These are phyloP conservation scores for Podospora appendiculata DNA, from an alignment of 495 filamentous ascomycete genomes.

Conservation along the genomic window DNA sequence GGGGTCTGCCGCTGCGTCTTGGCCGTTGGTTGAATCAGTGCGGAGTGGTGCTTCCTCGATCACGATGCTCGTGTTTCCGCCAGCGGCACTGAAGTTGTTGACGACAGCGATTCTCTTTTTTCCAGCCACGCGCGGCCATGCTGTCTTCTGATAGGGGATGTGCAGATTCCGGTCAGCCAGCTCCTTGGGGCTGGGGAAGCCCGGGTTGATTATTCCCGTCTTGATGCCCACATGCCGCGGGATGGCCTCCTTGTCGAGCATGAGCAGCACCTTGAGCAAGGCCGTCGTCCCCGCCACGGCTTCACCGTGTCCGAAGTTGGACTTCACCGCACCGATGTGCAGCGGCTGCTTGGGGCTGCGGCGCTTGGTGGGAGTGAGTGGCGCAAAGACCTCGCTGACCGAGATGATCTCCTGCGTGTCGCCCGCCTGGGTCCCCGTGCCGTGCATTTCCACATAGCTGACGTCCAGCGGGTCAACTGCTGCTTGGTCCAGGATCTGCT, in stretches of 20 bases:
- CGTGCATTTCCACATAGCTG: constrained; percentile 68
- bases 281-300: constrained; percentile 65
- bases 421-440: constrained; percentile 66
- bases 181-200: constrained; percentile 6
- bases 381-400: constrained; percentile 52
- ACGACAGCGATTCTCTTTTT: constrained; percentile 32
- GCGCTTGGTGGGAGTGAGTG: constrained; percentile 16
- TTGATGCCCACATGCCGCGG: constrained; percentile 73
- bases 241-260: constrained; percentile 65
- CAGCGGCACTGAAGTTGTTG: no score
- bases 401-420: constrained; percentile 59
- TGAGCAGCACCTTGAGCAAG: constrained; percentile 66
- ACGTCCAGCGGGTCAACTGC: constrained; percentile 52
- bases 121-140: constrained; percentile 30
- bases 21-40: constrained; percentile 3
- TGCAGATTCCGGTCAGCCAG: constrained; percentile 2
- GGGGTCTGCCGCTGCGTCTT: constrained; percentile 12
- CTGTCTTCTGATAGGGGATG: constrained; percentile 4
- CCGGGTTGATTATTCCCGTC: constrained; percentile 38
- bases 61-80: constrained; percentile 45
- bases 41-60: no score
- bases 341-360: constrained; percentile 54
- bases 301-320: constrained; percentile 73
- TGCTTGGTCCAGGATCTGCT: constrained; percentile 48
- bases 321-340: constrained; percentile 64